Evolutionary conservation across 2,329 filamentous ascomycete genomes (phyloP).

Genomic region (Diplodia sapinea): DNA sequence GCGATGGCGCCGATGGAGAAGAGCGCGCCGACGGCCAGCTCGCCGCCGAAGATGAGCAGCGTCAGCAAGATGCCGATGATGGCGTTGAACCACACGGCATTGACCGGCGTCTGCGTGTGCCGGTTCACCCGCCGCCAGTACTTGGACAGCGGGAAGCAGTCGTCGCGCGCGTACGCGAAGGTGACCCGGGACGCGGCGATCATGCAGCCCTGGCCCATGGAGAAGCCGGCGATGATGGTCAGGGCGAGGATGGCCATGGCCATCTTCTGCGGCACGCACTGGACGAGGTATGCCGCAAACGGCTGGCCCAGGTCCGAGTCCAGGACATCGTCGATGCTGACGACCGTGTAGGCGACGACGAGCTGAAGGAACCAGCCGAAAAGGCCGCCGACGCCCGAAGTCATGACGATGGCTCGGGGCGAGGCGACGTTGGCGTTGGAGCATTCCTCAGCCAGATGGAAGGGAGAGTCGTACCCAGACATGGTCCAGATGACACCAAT

Average conservation of each 20-base stretch:
- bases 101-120: constrained; percentile 69
- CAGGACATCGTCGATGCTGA: constrained; percentile 65
- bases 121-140: constrained; percentile 66
- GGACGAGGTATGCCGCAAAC: constrained; percentile 72
- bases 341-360: constrained; percentile 73
- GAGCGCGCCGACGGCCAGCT: constrained; percentile 68
- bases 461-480: constrained; percentile 66
- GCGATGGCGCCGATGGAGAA: constrained; percentile 74
- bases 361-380: constrained; percentile 77
- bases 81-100: constrained; percentile 72
- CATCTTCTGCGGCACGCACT: constrained; percentile 65
- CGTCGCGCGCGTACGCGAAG: constrained; percentile 75
- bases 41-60: constrained; percentile 69
- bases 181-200: constrained; percentile 70
- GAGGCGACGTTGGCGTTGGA: constrained; percentile 73
- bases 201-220: constrained; percentile 77
- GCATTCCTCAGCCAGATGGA: constrained; percentile 77
- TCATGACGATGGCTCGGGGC: constrained; percentile 74
- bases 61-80: constrained; percentile 64
- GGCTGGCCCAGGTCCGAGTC: constrained; percentile 70
- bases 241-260: constrained; percentile 68
- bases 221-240: constrained; percentile 72
- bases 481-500: constrained; percentile 74
- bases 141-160: constrained; percentile 67
- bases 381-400: constrained; percentile 68